phyloP scores from a whole-genome alignment of 1,139 yeast species.

The Scheffersomyces insectosa region DNA sequence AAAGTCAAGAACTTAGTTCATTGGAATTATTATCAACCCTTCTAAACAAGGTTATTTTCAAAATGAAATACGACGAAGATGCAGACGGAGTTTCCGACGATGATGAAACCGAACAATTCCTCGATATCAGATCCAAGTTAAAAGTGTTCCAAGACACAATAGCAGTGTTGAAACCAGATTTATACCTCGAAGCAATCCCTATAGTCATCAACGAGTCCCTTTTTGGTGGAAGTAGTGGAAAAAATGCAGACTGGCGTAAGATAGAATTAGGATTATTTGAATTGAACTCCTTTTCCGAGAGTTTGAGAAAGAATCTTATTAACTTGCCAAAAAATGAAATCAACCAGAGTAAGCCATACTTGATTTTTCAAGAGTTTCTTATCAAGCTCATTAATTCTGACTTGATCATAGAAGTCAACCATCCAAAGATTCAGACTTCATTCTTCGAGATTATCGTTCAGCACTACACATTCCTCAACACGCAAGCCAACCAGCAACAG shows the following conservation, averaged over 20 bases:
- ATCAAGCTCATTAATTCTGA: constrained; percentile 64
- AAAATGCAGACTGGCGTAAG: constrained; percentile 63
- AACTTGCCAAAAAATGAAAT: constrained; percentile 67
- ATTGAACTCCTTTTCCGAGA: constrained; percentile 75
- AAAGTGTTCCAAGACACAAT: constrained; percentile 83
- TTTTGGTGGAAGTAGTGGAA: constrained; percentile 29
- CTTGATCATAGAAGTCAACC: constrained; percentile 52
- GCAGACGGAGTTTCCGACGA: constrained; percentile 70
- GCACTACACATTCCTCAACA: constrained; percentile 66
- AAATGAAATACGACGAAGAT: constrained; percentile 77
- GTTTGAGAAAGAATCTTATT: constrained; percentile 71
- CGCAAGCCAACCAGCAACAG: constrained; percentile 46
- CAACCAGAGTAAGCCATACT: constrained; percentile 59
- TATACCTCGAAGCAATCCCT: constrained; percentile 72
- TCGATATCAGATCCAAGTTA: constrained; percentile 71
- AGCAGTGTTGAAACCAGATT: constrained; percentile 70
- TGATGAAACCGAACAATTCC: constrained; percentile 71
- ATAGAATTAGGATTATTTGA: constrained; percentile 87
- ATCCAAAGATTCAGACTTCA: constrained; percentile 75
- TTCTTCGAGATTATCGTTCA: constrained; percentile 85
- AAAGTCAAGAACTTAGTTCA: constrained; percentile 37
- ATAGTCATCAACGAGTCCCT: constrained; percentile 63
- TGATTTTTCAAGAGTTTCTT: constrained; percentile 61
- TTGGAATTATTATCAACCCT: constrained; percentile 60
- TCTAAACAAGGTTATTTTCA: constrained; percentile 67